These are phyloP conservation scores for Paracamarosporium sp. DNA, from an alignment of 2,329 filamentous ascomycete genomes.

Conservation along the genomic window DNA sequence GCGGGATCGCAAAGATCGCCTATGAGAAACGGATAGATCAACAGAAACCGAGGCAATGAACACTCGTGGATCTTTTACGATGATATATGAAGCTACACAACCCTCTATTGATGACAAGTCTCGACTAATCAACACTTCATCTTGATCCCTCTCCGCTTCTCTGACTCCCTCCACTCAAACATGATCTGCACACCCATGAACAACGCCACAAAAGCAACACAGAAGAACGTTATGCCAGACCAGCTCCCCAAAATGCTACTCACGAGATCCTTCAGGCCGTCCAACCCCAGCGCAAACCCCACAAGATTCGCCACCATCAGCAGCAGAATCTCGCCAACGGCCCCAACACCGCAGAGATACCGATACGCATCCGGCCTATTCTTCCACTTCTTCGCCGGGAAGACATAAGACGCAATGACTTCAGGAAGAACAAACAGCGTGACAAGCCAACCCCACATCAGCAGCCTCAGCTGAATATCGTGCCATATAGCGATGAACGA, in stretches of 20 bases:
- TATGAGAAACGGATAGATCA: neutral
- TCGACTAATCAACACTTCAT: conserved; percentile 73
- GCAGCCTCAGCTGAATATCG: conserved; percentile 86
- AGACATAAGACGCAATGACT: conserved; percentile 72
- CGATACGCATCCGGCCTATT: conserved; percentile 75
- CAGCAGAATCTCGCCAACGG: conserved; percentile 85
- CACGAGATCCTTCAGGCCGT: conserved; percentile 81
- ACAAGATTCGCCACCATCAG: conserved; percentile 97
- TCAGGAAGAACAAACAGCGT: conserved; percentile 94
- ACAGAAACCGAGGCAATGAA: conserved; percentile 1
- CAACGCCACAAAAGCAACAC: conserved; percentile 72
- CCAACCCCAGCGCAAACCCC: conserved; percentile 90
- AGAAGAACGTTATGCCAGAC: conserved; percentile 76
- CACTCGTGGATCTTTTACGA: conserved; percentile 1
- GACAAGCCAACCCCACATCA: conserved; percentile 97
- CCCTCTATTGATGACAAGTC: neutral
- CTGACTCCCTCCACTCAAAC: conserved; percentile 91
- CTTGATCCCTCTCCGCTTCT: conserved; percentile 80
- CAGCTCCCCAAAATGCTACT: conserved; percentile 77
- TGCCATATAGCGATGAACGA: conserved; percentile 99
- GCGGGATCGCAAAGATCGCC: neutral
- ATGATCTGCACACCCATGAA: conserved; percentile 92
- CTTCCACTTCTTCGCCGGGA: conserved; percentile 77
- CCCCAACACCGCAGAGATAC: conserved; percentile 79
- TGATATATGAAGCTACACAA: neutral